A percentile compares a stretch with the other conserved stretches of the same genome.
phyloP scores from a whole-genome alignment of 306 rosid genomes.

The Prunus campanulata region DNA sequence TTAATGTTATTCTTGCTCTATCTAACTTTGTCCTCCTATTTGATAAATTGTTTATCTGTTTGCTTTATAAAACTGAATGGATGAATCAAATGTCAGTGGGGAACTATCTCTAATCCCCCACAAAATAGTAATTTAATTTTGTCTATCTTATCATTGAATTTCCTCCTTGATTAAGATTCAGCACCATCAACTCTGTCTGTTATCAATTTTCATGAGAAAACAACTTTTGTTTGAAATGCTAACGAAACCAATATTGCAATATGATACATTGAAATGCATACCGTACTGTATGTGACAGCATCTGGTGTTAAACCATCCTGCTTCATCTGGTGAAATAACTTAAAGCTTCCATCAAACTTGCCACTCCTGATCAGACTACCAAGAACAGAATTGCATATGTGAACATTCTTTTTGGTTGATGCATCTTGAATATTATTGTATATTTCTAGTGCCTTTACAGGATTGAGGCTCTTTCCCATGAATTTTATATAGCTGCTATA shows the following conservation, averaged over 20 bases:
- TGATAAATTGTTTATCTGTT: not conserved
- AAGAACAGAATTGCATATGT: conserved; percentile 78
- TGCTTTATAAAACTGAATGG: not conserved
- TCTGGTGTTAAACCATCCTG: conserved; percentile 68
- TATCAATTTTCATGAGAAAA: not conserved
- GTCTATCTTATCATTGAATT: not conserved
- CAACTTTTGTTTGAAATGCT: not conserved
- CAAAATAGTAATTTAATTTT: not conserved
- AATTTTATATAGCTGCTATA: conserved; percentile 66
- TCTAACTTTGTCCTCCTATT: not conserved
- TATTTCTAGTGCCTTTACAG: conserved; percentile 51
- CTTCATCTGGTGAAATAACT: conserved; percentile 74
- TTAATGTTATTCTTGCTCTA: not conserved
- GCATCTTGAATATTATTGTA: conserved; percentile 61
- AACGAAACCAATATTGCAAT: not conserved
- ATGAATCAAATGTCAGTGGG: no score
- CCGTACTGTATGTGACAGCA: conserved; percentile 83
- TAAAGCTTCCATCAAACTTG: conserved; percentile 55
- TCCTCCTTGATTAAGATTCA: not conserved
- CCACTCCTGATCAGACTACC: conserved; percentile 62
- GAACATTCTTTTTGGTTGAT: conserved; percentile 46
- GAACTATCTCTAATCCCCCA: no score
- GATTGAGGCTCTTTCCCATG: conserved; percentile 66
- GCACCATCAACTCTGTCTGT: not conserved
- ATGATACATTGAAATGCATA: conserved; percentile 35